phyloP scores from a whole-genome alignment of 441 rosid genomes.

The Pelargonium cotyledonis region DNA sequence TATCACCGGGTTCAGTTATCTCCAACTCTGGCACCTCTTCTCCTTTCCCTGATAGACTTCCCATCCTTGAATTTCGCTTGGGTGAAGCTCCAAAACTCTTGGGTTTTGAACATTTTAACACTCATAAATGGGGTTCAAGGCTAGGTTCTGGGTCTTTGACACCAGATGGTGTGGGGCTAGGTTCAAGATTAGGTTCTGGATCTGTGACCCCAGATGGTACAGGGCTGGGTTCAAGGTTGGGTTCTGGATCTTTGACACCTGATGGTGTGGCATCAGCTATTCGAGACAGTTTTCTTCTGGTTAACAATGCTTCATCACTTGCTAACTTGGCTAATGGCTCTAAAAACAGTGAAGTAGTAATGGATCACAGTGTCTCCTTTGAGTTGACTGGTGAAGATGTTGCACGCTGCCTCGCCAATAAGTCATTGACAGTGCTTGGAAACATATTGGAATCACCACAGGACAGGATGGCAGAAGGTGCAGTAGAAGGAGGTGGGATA shows the following conservation, averaged over 20 bases:
- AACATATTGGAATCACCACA: constrained; percentile 15
- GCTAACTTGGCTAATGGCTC: constrained; percentile 12
- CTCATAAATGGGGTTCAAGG: constrained; percentile 84
- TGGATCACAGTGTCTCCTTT: constrained; percentile 23
- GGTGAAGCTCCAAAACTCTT: constrained; percentile 60
- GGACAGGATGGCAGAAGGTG: constrained; percentile 12
- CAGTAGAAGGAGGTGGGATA: constrained; percentile 1
- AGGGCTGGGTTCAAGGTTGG: constrained; percentile 38
- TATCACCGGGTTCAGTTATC: constrained; percentile 77
- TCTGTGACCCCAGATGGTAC: constrained; percentile 49
- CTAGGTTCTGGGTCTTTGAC: constrained; percentile 78
- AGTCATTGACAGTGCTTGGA: constrained; percentile 17
- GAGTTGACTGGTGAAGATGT: constrained; percentile 30
- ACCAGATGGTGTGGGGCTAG: constrained; percentile 46
- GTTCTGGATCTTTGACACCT: constrained; percentile 62
- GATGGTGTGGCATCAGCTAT: constrained; percentile 41
- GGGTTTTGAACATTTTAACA: constrained; percentile 63
- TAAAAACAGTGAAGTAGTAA: constrained; percentile 6
- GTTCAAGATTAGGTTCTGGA: constrained; percentile 65
- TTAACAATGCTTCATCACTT: neutral
- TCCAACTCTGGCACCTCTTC: constrained; percentile 90
- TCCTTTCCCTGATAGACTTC: constrained; percentile 73
- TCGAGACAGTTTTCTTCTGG: constrained; percentile 12
- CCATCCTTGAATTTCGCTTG: constrained; percentile 46
- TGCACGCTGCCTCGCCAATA: constrained; percentile 26